These are phyloP conservation scores for Pelargonium cotyledonis DNA, from an alignment of 441 rosid species.

Conservation along the genomic window DNA sequence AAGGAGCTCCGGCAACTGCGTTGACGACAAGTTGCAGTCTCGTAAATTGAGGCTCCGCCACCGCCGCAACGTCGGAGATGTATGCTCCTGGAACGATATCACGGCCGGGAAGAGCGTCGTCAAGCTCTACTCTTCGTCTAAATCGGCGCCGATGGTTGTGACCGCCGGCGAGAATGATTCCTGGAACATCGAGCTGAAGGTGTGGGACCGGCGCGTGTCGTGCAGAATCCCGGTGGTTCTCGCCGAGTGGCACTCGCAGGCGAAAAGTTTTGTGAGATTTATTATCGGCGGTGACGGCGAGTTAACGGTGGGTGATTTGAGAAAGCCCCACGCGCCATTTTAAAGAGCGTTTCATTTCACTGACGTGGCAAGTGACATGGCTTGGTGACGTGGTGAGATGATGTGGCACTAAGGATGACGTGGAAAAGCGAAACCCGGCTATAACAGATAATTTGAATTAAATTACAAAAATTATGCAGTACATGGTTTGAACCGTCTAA, in stretches of 20 bases:
- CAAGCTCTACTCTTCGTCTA: conserved; percentile 38
- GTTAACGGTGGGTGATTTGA: conserved; percentile 49
- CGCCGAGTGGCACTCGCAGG: conserved; percentile 42
- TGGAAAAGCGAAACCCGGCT: too few species aligned
- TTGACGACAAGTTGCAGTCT: conserved; percentile 21
- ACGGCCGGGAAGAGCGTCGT: conserved; percentile 63
- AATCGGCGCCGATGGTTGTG: conserved; percentile 30
- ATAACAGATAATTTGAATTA: too few species aligned
- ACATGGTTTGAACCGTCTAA: too few species aligned
- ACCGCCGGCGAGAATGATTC: conserved; percentile 29
- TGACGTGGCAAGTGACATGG: too few species aligned
- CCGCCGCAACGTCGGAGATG: conserved; percentile 28
- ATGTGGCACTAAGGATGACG: too few species aligned
- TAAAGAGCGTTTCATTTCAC: too few species aligned
- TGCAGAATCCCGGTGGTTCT: conserved; percentile 39
- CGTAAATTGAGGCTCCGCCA: conserved; percentile 27
- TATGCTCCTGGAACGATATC: conserved; percentile 63
- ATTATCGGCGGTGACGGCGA: conserved; percentile 25
- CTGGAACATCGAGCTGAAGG: conserved; percentile 26
- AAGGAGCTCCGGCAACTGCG: conserved; percentile 1
- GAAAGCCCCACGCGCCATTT: conserved; percentile 47
- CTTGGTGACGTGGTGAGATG: too few species aligned
- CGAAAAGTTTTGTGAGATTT: neutral
- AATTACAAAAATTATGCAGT: too few species aligned
- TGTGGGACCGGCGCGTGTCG: conserved; percentile 62